Conservation (phyloP, 768 basidiomycete genomes). For the Rhizopogon vesiculosus region DNA sequence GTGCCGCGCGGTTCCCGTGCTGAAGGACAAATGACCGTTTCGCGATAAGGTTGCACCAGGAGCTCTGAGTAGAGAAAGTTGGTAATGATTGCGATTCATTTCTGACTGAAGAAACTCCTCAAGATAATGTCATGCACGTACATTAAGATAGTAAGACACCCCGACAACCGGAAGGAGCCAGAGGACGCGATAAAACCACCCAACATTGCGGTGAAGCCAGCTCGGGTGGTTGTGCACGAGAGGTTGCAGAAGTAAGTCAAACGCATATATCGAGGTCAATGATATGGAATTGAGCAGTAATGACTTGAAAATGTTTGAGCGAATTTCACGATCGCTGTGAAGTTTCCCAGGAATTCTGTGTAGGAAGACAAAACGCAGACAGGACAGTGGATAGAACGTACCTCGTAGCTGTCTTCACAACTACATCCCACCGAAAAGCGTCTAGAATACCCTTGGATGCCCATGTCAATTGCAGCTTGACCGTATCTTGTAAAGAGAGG, state of each 20-base stretch:
- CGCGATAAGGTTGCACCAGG: constrained; percentile 76
- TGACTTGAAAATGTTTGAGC: constrained; percentile 71
- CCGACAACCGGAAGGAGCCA: constrained; percentile 81
- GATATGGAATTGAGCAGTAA: constrained; percentile 68
- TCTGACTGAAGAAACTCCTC: not conserved
- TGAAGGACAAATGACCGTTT: constrained; percentile 69
- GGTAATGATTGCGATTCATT: not conserved
- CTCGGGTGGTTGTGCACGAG: constrained; percentile 56
- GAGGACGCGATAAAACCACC: constrained; percentile 70
- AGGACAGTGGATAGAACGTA: constrained; percentile 26
- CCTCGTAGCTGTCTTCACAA: constrained; percentile 55
- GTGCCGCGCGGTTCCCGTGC: constrained; percentile 56
- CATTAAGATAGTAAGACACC: constrained; percentile 77
- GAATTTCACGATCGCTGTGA: constrained; percentile 69
- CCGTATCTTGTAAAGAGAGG: constrained; percentile 57
- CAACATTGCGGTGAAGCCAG: constrained; percentile 69
- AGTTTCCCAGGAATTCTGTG: constrained; percentile 2
- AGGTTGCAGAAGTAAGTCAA: constrained; percentile 67
- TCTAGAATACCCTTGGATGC: constrained; percentile 58
- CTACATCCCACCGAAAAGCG: constrained; percentile 68
- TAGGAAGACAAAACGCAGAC: constrained; percentile 6
- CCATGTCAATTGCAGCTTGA: constrained; percentile 56
- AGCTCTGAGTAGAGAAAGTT: constrained; percentile 41
- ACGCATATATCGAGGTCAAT: constrained; percentile 68
- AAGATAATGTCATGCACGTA: constrained; percentile 29